Base-by-base conservation (phyloP, 768 basidiomycete genomes). In the Rhizopogon vesiculosus region DNA sequence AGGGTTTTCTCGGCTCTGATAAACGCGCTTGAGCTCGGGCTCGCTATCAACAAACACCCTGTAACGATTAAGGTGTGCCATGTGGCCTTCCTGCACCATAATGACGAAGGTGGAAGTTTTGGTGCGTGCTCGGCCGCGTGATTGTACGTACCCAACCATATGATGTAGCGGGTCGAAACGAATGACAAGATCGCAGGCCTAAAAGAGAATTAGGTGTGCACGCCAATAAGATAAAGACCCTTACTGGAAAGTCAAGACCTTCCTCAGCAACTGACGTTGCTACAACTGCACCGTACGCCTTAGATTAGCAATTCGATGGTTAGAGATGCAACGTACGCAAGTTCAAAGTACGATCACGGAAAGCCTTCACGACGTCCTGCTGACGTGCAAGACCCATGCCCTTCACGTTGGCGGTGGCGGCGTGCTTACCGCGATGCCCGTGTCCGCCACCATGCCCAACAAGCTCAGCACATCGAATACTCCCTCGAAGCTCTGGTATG, bases 251-350 rank as follows among this genome's bases (percentile, higher is more conserved):
- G 67, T 96, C 93, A 16, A 96, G 78, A 0, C 93, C 93, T 73
- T 96, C 93, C 69, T 96, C 93, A 0, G 91, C 93, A 13, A 95
- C 91, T 5, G 86, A 85, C 0, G 91, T 93, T 4, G 91, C 89
- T 59, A 94, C 76, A 19, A 94, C 87, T 85, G 56, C 16, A 38
- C 56, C 41, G 51, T 31, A 42, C 44, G 15, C 3, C 16, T 60
- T 19, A 48, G 12, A 43, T 33, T 9, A 54, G 18, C 10, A 28
- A 9, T 10, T 15, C 29, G 19, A 16, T 44, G 19, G 35, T 13
- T 2, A 16, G 22, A 55, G 39, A 42, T 53, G 41, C 45, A 22
- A 78, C 85, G 60, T 66, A 90, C 89, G 72, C 45, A 91, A 70
- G 64, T 93, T 91, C 42, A 87, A 76, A 48, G 76, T 73, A 1